phyloP scores from a whole-genome alignment of 164 flowering plant species.

The Saururus chinensis region DNA sequence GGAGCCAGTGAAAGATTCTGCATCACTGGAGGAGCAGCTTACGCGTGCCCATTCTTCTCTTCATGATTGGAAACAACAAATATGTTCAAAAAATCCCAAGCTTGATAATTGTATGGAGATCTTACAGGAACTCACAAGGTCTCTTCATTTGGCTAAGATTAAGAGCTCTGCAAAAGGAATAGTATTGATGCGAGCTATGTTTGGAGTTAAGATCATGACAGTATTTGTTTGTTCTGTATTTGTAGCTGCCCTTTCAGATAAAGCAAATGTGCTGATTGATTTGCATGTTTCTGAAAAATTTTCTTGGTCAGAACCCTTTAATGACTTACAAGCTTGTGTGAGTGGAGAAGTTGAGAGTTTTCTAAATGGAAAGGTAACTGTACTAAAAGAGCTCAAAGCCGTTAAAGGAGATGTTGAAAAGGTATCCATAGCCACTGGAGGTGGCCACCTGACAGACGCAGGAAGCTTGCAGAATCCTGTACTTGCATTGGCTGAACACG shows the following conservation, averaged over 20 bases:
- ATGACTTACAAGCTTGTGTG: slow-evolving; percentile 36
- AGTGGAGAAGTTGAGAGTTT: slow-evolving; percentile 39
- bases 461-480: slow-evolving; percentile 23
- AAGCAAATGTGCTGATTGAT: slow-evolving; percentile 35
- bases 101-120: slow-evolving; percentile 35
- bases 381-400: slow-evolving; percentile 57
- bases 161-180: slow-evolving; percentile 77
- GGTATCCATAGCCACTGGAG: slow-evolving; percentile 26
- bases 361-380: slow-evolving; percentile 19
- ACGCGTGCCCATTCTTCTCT: slow-evolving; percentile 39
- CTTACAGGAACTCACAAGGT: slow-evolving; percentile 31
- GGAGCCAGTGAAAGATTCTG: slow-evolving; percentile 13
- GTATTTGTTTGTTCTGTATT: slow-evolving; percentile 58
- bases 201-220: slow-evolving; percentile 69
- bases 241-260: slow-evolving; percentile 54
- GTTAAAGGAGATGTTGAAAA: slow-evolving; percentile 37
- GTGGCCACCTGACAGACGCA: slow-evolving; percentile 16
- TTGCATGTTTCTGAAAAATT: slow-evolving; percentile 37
- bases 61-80: slow-evolving; percentile 58
- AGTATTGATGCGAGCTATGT: slow-evolving; percentile 79
- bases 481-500: slow-evolving; percentile 22
- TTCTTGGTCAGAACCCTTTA: slow-evolving; percentile 57
- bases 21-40: slow-evolving; percentile 31
- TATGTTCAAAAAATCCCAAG: slow-evolving; percentile 39
- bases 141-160: slow-evolving; percentile 51